Conservation (phyloP, 352 stramenopile species). For the Peronospora belbahrii region DNA sequence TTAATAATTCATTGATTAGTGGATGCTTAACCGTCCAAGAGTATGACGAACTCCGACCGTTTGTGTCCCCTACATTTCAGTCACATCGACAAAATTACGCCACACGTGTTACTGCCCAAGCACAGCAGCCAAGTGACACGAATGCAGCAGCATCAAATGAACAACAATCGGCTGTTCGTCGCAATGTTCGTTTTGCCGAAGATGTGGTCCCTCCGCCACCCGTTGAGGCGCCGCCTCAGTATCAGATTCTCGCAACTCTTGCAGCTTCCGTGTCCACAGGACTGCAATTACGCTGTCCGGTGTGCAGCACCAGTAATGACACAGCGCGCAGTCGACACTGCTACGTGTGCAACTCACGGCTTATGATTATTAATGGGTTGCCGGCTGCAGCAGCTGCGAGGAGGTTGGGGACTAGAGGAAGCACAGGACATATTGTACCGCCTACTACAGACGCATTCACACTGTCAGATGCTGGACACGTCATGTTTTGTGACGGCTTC, state of each 20-base stretch:
- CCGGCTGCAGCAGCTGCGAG: constrained; percentile 4
- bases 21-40: constrained; percentile 28
- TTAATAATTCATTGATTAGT: constrained; percentile 28
- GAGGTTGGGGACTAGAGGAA: not conserved
- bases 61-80: constrained; percentile 15
- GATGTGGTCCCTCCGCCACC: constrained; percentile 7
- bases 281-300: constrained; percentile 31
- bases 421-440: not conserved
- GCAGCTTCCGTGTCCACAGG: constrained; percentile 2
- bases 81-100: too few species aligned
- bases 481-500: constrained; percentile 24
- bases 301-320: constrained; percentile 30
- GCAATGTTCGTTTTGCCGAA: constrained; percentile 19
- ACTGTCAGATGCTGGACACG: constrained; percentile 16
- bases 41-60: constrained; percentile 36
- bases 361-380: constrained; percentile 13
- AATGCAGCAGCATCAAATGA: not conserved
- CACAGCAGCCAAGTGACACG: constrained; percentile 3
- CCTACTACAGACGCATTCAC: constrained; percentile 12
- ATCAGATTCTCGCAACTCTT: constrained; percentile 11
- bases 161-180: constrained; percentile 1
- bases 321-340: constrained; percentile 22
- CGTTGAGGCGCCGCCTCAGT: constrained; percentile 7
- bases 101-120: constrained; percentile 7
- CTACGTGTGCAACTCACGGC: constrained; percentile 25